Conservation (phyloP, 306 rosid species). For the Cicer chorassanicum region DNA sequence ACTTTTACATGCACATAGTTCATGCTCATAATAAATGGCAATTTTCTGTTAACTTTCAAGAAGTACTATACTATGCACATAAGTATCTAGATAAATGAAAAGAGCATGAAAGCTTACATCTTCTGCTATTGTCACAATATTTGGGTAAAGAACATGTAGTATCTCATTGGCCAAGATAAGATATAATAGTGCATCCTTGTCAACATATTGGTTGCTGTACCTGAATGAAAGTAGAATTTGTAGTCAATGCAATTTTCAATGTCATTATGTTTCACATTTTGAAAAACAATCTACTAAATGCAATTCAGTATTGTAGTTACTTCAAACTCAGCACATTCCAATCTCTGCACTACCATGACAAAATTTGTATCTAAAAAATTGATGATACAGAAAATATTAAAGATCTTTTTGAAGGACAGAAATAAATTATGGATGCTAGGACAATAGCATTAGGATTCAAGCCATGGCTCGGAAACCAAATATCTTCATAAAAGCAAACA, state of each 20-base stretch:
- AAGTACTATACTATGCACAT: not conserved
- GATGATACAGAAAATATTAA: constrained; percentile 32
- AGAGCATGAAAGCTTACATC: constrained; percentile 63
- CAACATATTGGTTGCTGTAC: constrained; percentile 95
- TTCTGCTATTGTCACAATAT: constrained; percentile 90
- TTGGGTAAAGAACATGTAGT: constrained; percentile 76
- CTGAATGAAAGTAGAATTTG: constrained; percentile 55
- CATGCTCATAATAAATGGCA: constrained; percentile 19
- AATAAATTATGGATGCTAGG: not conserved
- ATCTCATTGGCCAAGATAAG: constrained; percentile 92
- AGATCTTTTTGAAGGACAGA: constrained; percentile 14
- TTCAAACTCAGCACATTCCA: constrained; percentile 13
- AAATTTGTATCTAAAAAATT: not conserved
- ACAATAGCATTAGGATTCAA: constrained; percentile 21
- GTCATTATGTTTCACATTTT: not conserved
- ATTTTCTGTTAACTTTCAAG: constrained; percentile 24
- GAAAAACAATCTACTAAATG: constrained; percentile 24
- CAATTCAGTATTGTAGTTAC: constrained; percentile 28
- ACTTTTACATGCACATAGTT: too few relatives aligned
- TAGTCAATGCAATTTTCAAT: constrained; percentile 32
- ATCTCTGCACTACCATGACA: not conserved
- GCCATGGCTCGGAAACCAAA: constrained; percentile 30
- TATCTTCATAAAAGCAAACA: constrained; percentile 36
- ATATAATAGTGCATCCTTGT: constrained; percentile 82
- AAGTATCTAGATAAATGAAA: constrained; percentile 29